Evolutionary conservation across 2,329 filamentous ascomycete genomes (phyloP).

Genomic region (Ophiostoma ips): DNA sequence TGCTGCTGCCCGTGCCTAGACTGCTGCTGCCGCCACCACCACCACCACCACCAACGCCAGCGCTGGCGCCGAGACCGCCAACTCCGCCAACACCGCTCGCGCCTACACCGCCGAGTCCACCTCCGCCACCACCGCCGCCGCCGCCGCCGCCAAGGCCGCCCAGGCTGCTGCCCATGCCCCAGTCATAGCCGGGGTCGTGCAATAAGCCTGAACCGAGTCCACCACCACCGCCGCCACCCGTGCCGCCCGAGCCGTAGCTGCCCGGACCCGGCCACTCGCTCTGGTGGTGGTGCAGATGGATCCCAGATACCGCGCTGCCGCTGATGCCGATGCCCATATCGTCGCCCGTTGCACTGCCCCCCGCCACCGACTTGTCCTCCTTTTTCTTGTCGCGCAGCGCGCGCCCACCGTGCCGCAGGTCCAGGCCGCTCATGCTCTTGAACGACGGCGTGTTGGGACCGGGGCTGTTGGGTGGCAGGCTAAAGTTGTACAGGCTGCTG

Average conservation of each 20-base stretch:
- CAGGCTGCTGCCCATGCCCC: too few species aligned
- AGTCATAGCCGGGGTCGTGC: neutral
- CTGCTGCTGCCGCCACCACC: slow-evolving; percentile 25
- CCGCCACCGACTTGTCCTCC: slow-evolving; percentile 32
- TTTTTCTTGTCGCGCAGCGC: slow-evolving; percentile 71
- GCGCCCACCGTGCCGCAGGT: slow-evolving; percentile 63
- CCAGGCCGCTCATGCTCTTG: slow-evolving; percentile 70
- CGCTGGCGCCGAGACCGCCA: slow-evolving; percentile 24
- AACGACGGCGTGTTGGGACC: slow-evolving; percentile 53
- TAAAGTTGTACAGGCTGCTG: slow-evolving; percentile 67
- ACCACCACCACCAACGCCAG: slow-evolving; percentile 28
- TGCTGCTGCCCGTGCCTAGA: slow-evolving; percentile 31
- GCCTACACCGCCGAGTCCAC: too few species aligned
- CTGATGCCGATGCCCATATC: slow-evolving; percentile 18
- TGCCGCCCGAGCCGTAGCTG: slow-evolving; percentile 24
- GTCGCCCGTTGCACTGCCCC: slow-evolving; percentile 24
- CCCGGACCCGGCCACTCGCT: slow-evolving; percentile 39
- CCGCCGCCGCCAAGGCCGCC: too few species aligned
- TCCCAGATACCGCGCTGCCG: slow-evolving; percentile 3
- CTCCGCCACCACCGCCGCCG: too few species aligned
- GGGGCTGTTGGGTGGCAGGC: slow-evolving; percentile 58
- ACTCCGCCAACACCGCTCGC: too few species aligned
- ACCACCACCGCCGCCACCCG: slow-evolving; percentile 27
- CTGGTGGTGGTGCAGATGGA: slow-evolving; percentile 1
- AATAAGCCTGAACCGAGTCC: slow-evolving; percentile 21